phyloP scores from a whole-genome alignment of 805 yeast genomes.

The Maudiozyma pseudohumilis region DNA sequence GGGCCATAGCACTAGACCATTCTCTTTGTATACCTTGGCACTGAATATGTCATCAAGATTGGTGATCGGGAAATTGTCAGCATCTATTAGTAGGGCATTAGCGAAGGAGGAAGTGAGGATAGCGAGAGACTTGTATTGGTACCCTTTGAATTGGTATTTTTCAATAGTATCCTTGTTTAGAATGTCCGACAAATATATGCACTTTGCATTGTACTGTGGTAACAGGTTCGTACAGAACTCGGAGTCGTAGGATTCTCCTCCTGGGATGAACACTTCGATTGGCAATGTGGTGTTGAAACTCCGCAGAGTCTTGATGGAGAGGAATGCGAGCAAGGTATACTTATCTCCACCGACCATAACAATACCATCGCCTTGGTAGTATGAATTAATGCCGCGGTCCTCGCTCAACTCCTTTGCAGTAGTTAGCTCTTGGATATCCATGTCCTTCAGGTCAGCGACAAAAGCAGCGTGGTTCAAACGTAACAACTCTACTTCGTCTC shows the following conservation, averaged over 20 bases:
- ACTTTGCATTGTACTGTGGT: constrained; percentile 55
- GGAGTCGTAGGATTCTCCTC: constrained; percentile 56
- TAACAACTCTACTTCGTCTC: constrained; percentile 9
- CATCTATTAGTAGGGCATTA: constrained; percentile 60
- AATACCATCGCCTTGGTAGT: constrained; percentile 45
- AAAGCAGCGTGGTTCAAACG: constrained; percentile 14
- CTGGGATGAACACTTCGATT: constrained; percentile 73
- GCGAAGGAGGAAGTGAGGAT: constrained; percentile 64
- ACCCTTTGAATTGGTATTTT: constrained; percentile 37
- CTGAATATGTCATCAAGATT: constrained; percentile 53
- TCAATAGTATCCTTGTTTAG: constrained; percentile 35
- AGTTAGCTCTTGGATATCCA: constrained; percentile 11
- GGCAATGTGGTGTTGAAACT: constrained; percentile 61
- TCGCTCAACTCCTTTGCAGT: not conserved
- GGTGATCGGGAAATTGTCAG: constrained; percentile 64
- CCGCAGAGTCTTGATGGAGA: constrained; percentile 46
- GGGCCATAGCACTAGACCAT: constrained; percentile 62
- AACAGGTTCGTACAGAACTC: constrained; percentile 57
- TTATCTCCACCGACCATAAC: constrained; percentile 70
- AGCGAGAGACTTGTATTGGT: constrained; percentile 64
- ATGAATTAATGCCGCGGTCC: constrained; percentile 1
- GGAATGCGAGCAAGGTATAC: constrained; percentile 52
- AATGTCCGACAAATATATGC: constrained; percentile 44
- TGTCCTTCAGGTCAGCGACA: constrained; percentile 7
- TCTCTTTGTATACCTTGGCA: constrained; percentile 42